Evolutionary conservation across 1,284 basidiomycete genomes (phyloP), one percentile per base, ranked within the genome.

Genomic region (Agroathelia rolfsii): DNA sequence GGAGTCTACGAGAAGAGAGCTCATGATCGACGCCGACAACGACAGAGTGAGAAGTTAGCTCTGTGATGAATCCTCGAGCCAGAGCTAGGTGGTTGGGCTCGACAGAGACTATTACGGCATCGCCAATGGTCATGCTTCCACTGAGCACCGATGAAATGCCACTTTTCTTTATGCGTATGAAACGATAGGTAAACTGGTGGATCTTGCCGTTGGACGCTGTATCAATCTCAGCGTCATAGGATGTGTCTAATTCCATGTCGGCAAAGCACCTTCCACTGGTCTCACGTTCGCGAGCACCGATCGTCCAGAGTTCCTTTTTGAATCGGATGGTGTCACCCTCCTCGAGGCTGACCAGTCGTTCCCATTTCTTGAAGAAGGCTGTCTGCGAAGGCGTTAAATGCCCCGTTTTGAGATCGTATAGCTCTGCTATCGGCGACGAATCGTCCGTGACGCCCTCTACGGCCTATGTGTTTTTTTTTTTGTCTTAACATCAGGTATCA

Each of bases 251-350:
- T 21, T 75, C 52, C 90, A 96, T 92, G 36, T 70, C 61, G 30
- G 70, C 65, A 46, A 94, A 85, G 47, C 88, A 90, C 39, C 87
- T 64, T 1, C 92, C 92, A 29, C 68, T 71, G 34, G 62, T 66
- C 52, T 93, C 86, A 28, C 95, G 72, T 44, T 88, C 78, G 3
- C 56, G 59, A 0, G 89, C 87, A 5, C 73, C 70, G 70, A 95
- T 76, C 0, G 87, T 94, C 94, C 94, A 99, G 6, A 98, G 66
- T 49, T 98, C 93, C 41, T 85, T 85, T 43, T 80, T 76, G 56
- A 88, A 86, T 10, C 82, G 71, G 8, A 79, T 59, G 7, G 85
- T 64, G 44, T 95, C 92, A 38, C 80, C 77, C 50, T 98, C 95
- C 52, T 98, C 95, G 12, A 93, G 59, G 1, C 84, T 69, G 35